These are phyloP conservation scores for Mycocalia duriaeana DNA, from an alignment of 1,284 basidiomycete genomes.

Conservation along the genomic window DNA sequence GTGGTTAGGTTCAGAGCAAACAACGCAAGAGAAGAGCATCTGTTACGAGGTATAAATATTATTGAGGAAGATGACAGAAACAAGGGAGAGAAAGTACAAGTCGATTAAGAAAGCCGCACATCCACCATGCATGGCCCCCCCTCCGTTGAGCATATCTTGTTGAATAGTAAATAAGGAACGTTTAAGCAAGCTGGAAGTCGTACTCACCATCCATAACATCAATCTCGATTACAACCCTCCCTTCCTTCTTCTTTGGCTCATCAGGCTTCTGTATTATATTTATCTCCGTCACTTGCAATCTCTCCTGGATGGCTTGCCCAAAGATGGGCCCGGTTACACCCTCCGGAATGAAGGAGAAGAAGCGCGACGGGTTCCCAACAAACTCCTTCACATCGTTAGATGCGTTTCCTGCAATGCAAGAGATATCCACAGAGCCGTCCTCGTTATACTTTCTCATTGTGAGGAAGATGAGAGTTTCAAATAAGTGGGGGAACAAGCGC, in stretches of 20 bases:
- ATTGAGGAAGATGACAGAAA: not conserved
- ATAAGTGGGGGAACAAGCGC: too few relatives aligned
- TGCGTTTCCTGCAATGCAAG: slow-evolving; percentile 40
- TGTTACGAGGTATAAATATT: slow-evolving; percentile 16
- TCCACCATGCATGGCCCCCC: slow-evolving; percentile 45
- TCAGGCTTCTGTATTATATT: slow-evolving; percentile 38
- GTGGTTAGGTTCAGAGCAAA: slow-evolving; percentile 25
- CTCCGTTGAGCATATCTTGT: slow-evolving; percentile 48
- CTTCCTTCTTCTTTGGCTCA: slow-evolving; percentile 40
- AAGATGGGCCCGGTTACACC: slow-evolving; percentile 19
- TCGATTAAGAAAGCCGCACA: slow-evolving; percentile 47
- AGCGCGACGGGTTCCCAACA: slow-evolving; percentile 16
- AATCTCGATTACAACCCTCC: slow-evolving; percentile 43
- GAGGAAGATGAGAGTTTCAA: not conserved
- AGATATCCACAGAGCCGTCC: slow-evolving; percentile 15
- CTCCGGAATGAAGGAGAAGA: not conserved
- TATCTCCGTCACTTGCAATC: slow-evolving; percentile 36
- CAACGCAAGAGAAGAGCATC: slow-evolving; percentile 44
- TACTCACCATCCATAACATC: slow-evolving; percentile 42
- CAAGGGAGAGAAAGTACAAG: slow-evolving; percentile 28
- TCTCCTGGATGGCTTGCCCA: slow-evolving; percentile 25
- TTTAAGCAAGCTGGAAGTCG: not conserved
- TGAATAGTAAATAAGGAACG: not conserved
- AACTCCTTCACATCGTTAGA: slow-evolving; percentile 32
- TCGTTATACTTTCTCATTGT: not conserved